A percentile compares a stretch with the other conserved stretches of the same genome.
Evolutionary conservation across 75 land plant genomes (phyloP).

Genomic region (Larix kaempferi): DNA sequence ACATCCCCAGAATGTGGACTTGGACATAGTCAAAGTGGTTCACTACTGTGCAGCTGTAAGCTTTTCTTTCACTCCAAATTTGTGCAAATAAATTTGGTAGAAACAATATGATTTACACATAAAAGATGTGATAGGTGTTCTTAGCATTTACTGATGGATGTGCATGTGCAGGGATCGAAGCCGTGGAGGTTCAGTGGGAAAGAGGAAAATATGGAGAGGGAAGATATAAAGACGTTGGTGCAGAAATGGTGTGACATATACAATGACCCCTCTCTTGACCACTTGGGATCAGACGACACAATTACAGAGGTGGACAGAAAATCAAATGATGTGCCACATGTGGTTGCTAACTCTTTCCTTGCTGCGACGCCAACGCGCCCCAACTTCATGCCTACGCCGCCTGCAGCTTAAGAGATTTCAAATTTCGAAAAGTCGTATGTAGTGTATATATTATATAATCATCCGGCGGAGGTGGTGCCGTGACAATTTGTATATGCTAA

Average conservation of each 20-base stretch:
- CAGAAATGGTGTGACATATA: conserved; percentile 59
- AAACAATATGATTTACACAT: too few species aligned
- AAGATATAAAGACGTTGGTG: conserved; percentile 56
- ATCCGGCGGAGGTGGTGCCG: too few species aligned
- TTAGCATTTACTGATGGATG: too few species aligned
- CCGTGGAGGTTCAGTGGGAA: conserved; percentile 69
- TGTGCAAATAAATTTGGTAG: too few species aligned
- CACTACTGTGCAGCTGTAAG: conserved; percentile 62
- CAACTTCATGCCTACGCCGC: not conserved
- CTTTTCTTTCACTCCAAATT: not conserved
- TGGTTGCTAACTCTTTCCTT: not conserved
- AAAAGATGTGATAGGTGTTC: too few species aligned
- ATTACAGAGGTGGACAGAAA: not conserved
- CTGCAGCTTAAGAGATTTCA: not conserved
- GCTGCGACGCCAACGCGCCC: not conserved
- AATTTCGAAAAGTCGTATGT: too few species aligned
- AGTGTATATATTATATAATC: too few species aligned
- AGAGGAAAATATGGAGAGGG: conserved; percentile 69
- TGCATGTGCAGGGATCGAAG: conserved; percentile 49
- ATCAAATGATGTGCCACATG: not conserved
- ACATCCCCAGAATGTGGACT: conserved; percentile 53
- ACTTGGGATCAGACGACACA: conserved; percentile 1
- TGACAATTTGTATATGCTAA: too few species aligned
- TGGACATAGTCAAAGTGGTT: conserved; percentile 42
- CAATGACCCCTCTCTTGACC: conserved; percentile 43